A percentile compares a stretch with the other conserved stretches of the same genome.
Evolutionary conservation across 2,329 filamentous ascomycete species (phyloP).

Genomic region (Capronia coronata): DNA sequence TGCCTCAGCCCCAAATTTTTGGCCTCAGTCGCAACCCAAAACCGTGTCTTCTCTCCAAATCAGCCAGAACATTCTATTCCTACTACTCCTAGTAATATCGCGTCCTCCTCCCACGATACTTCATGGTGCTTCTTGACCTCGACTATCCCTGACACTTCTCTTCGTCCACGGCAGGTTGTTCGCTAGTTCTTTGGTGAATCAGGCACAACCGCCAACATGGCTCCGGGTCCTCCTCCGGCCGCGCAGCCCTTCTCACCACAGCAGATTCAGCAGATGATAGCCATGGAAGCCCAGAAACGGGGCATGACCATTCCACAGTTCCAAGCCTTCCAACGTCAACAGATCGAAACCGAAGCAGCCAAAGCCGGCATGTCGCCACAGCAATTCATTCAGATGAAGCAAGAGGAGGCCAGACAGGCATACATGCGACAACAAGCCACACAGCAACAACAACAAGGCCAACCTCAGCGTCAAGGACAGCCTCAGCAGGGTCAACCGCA

Average conservation of each 20-base stretch:
- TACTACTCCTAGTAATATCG: too few relatives aligned
- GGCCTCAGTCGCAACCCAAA: slow-evolving; percentile 5
- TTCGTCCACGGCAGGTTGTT: not conserved
- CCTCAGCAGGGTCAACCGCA: slow-evolving; percentile 36
- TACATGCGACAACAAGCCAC: slow-evolving; percentile 33
- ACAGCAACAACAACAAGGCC: slow-evolving; percentile 31
- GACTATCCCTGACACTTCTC: too few relatives aligned
- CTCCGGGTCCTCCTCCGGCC: slow-evolving; percentile 17
- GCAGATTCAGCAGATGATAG: slow-evolving; percentile 26
- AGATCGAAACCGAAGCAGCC: slow-evolving; percentile 42
- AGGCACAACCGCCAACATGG: slow-evolving; percentile 31
- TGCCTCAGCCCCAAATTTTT: not conserved
- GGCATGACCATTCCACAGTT: slow-evolving; percentile 84
- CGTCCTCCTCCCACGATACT: not conserved
- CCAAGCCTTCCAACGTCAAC: slow-evolving; percentile 46
- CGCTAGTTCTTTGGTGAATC: not conserved
- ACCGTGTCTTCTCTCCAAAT: slow-evolving; percentile 14
- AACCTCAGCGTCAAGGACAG: slow-evolving; percentile 25
- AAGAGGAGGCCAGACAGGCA: slow-evolving; percentile 37
- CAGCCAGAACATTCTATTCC: not conserved
- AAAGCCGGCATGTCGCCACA: slow-evolving; percentile 49
- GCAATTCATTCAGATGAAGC: slow-evolving; percentile 42
- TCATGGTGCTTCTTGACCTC: too few relatives aligned
- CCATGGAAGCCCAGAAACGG: slow-evolving; percentile 66
- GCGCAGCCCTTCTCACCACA: slow-evolving; percentile 18